A percentile compares a stretch with the other conserved stretches of the same genome.
Evolutionary conservation across 768 basidiomycete species (phyloP).

Genomic region (Phlebiopsis gigantea): DNA sequence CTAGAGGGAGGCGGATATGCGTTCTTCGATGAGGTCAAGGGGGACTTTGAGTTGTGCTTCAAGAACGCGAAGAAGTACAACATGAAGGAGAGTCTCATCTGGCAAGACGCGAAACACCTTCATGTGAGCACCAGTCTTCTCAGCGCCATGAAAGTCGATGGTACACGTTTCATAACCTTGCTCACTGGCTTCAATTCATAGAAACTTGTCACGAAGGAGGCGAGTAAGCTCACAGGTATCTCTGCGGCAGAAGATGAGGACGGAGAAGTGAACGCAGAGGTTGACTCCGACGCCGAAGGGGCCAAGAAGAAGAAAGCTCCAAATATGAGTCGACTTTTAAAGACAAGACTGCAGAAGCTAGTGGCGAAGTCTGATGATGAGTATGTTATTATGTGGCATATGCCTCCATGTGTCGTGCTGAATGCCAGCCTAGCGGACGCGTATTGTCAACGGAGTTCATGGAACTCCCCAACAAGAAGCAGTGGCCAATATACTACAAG

Average conservation of each 20-base stretch:
- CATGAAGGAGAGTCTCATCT: slow-evolving; percentile 72
- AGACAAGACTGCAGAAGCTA: slow-evolving; percentile 65
- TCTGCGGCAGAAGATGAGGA: slow-evolving; percentile 21
- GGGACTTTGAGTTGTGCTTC: slow-evolving; percentile 75
- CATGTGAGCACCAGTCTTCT: slow-evolving; percentile 45
- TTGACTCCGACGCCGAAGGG: slow-evolving; percentile 38
- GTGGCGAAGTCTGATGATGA: slow-evolving; percentile 64
- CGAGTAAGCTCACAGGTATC: slow-evolving; percentile 38
- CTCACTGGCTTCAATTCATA: too few relatives aligned
- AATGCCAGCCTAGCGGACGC: slow-evolving; percentile 47
- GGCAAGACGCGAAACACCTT: slow-evolving; percentile 75
- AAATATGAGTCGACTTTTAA: slow-evolving; percentile 63
- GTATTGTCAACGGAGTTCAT: slow-evolving; percentile 71
- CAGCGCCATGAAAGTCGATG: too few relatives aligned
- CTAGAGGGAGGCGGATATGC: slow-evolving; percentile 56
- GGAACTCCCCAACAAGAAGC: slow-evolving; percentile 75
- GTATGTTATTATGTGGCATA: slow-evolving; percentile 39
- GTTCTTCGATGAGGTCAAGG: slow-evolving; percentile 60
- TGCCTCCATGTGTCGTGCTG: not conserved
- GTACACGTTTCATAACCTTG: too few relatives aligned
- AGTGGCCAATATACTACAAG: slow-evolving; percentile 77
- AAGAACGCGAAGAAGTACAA: slow-evolving; percentile 82
- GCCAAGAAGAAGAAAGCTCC: slow-evolving; percentile 53
- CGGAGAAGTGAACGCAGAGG: slow-evolving; percentile 28
- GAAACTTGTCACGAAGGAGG: slow-evolving; percentile 47